Conservation (phyloP, 257 asterid species). For the Plantago elongata region DNA sequence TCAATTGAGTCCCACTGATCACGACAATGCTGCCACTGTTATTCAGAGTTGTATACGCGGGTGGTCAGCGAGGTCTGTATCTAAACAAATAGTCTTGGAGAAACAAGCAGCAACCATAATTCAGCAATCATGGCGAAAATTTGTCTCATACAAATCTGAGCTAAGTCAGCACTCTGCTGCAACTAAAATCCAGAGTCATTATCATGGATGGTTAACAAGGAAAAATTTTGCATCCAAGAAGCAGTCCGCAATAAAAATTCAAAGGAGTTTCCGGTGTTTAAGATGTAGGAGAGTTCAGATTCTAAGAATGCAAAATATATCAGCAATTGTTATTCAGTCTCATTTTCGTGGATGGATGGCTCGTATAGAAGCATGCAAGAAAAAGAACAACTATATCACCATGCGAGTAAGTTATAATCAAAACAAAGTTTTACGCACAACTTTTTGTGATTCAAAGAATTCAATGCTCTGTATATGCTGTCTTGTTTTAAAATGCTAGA, state of each 20-base stretch:
- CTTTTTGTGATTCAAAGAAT: no score
- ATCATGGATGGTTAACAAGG: conserved; percentile 56
- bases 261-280: conserved; percentile 43
- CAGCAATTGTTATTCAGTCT: conserved; percentile 61
- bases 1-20: conserved; percentile 18
- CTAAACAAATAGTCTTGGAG: conserved; percentile 24
- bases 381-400: conserved; percentile 28
- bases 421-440: conserved; percentile 5
- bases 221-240: conserved; percentile 38
- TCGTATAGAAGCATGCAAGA: conserved; percentile 36
- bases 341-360: conserved; percentile 75
- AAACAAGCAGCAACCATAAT: conserved; percentile 42
- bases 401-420: conserved; percentile 52
- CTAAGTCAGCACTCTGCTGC: conserved; percentile 53
- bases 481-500: no score
- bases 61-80: conserved; percentile 25
- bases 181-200: conserved; percentile 63
- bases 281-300: conserved; percentile 35
- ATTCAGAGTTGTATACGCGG: conserved; percentile 34
- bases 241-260: conserved; percentile 45
- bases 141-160: conserved; percentile 24
- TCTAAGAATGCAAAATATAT: conserved; percentile 31
- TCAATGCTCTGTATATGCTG: no score
- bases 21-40: conserved; percentile 31
- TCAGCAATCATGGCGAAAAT: conserved; percentile 52